A percentile compares a stretch with the other conserved stretches of the same genome.
phyloP scores from a whole-genome alignment of 208 protist genomes.

The Acanthamoeba lenticulata region DNA sequence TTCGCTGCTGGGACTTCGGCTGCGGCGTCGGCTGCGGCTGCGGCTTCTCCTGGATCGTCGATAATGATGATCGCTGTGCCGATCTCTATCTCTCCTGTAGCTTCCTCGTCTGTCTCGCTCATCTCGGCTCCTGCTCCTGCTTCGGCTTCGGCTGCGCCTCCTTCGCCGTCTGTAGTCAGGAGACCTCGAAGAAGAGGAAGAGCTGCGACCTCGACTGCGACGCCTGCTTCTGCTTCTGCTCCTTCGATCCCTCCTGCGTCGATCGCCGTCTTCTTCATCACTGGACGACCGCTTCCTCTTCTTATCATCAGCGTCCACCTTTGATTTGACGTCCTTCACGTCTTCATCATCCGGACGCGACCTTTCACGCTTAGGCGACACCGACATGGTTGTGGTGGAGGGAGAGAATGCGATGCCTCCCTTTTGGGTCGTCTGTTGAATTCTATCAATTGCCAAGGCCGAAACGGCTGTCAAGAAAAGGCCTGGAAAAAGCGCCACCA shows the following conservation, averaged over 20 bases:
- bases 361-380: neutral
- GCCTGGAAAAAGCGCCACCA: neutral
- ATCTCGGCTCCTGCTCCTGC: neutral
- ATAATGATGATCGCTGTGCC: neutral
- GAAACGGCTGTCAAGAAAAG: neutral
- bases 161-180: neutral
- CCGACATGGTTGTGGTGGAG: neutral
- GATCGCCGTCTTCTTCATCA: neutral
- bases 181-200: neutral
- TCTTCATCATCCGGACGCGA: neutral
- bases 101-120: neutral
- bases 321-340: neutral
- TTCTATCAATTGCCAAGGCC: too few species aligned
- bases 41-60: neutral
- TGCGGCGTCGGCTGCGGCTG: neutral
- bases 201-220: neutral
- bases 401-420: neutral
- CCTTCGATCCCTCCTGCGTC: neutral
- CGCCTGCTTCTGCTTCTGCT: neutral
- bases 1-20: neutral
- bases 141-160: conserved; percentile 30
- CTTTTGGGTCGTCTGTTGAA: neutral
- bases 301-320: neutral
- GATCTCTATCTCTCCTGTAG: conserved; percentile 37
- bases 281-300: neutral